Percentiles rank a stretch among this genome's conserved stretches.
These are phyloP conservation scores for Elymus sibiricus DNA, from an alignment of 176 grass and related monocot species.

Conservation along the genomic window DNA sequence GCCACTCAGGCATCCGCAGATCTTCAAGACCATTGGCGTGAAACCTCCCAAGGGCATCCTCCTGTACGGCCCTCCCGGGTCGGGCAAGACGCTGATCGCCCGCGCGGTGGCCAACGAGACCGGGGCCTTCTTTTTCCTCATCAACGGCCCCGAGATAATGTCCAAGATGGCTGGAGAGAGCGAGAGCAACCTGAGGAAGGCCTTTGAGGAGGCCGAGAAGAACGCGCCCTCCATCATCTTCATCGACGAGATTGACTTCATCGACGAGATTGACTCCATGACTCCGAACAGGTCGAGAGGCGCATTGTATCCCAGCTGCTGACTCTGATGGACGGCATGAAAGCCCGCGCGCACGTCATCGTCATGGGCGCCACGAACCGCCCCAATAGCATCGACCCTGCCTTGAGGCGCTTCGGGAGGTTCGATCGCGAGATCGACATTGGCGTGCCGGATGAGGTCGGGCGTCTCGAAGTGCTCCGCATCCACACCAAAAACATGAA, in stretches of 20 bases:
- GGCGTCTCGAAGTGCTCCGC: constrained; percentile 48
- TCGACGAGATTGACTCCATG: constrained; percentile 64
- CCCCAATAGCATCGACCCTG: constrained; percentile 65
- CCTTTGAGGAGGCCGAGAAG: constrained; percentile 69
- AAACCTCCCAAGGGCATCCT: constrained; percentile 66
- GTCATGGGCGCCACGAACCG: constrained; percentile 64
- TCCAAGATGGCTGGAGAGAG: constrained; percentile 62
- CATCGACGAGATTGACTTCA: constrained; percentile 63
- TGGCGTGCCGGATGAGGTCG: constrained; percentile 60
- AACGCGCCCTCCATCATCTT: constrained; percentile 64
- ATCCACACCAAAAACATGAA: constrained; percentile 65
- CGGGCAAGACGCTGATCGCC: constrained; percentile 53
- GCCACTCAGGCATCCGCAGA: constrained; percentile 52
- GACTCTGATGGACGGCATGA: constrained; percentile 57
- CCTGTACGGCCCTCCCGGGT: constrained; percentile 49
- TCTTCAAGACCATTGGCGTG: constrained; percentile 63
- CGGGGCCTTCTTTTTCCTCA: constrained; percentile 54
- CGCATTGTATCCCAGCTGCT: constrained; percentile 65
- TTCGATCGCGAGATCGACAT: constrained; percentile 64
- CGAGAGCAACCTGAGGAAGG: constrained; percentile 60
- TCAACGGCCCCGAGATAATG: constrained; percentile 69
- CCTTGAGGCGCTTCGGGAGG: constrained; percentile 53
- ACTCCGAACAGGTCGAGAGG: constrained; percentile 54
- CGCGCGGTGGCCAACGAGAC: constrained; percentile 62
- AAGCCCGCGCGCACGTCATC: constrained; percentile 54